Percentiles rank a stretch among this genome's conserved stretches.
Evolutionary conservation across 805 yeast species (phyloP).

Genomic region (Saccharomycopsis sp.): DNA sequence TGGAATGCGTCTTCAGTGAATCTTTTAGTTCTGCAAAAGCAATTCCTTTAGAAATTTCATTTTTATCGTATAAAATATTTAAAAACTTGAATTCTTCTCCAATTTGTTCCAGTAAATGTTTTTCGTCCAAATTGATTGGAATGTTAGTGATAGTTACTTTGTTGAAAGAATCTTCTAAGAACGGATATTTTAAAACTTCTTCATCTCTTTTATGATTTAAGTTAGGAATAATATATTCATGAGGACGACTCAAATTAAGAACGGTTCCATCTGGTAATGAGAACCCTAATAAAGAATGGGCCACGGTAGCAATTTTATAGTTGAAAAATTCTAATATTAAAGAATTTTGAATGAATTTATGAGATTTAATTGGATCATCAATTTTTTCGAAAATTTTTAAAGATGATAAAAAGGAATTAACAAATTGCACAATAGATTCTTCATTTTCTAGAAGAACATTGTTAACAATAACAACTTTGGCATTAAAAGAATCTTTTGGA

Average conservation of each 20-base stretch:
- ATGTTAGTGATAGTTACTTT: constrained; percentile 38
- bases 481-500: constrained; percentile 22
- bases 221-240: constrained; percentile 32
- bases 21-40: constrained; percentile 41
- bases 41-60: constrained; percentile 43
- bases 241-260: constrained; percentile 32
- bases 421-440: constrained; percentile 32
- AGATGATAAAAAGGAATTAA: constrained; percentile 35
- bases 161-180: constrained; percentile 32
- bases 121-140: constrained; percentile 32
- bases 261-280: constrained; percentile 7
- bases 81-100: constrained; percentile 23
- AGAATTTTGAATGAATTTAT: constrained; percentile 26
- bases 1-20: too few relatives aligned
- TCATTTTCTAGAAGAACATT: constrained; percentile 11
- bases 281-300: constrained; percentile 25
- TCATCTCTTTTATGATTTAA: constrained; percentile 11
- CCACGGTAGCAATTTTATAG: constrained; percentile 44
- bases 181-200: constrained; percentile 22
- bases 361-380: constrained; percentile 25
- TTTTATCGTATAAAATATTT: constrained; percentile 32
- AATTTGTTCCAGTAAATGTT: constrained; percentile 25
- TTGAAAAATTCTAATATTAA: constrained; percentile 43
- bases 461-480: constrained; percentile 21
- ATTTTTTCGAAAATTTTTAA: constrained; percentile 32